Conservation (phyloP, 1,284 basidiomycete species). For the Cutaneotrichosporon dermatis region DNA sequence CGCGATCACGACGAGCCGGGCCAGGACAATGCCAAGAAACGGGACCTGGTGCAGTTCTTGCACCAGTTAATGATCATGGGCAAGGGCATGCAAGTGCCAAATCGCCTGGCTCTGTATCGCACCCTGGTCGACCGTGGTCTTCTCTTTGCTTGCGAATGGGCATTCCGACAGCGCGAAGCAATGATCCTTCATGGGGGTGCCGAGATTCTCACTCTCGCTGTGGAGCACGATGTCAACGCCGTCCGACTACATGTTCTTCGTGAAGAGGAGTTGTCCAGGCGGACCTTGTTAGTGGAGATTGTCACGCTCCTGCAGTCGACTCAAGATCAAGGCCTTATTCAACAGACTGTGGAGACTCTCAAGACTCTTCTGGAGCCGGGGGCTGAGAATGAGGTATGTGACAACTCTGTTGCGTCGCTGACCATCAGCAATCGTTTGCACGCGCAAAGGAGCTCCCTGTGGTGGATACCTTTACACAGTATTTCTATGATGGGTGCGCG, state of each 20-base stretch:
- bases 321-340: slow-evolving; percentile 80
- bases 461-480: slow-evolving; percentile 80
- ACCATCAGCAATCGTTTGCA: slow-evolving; percentile 11
- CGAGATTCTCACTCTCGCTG: slow-evolving; percentile 77
- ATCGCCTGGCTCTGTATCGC: slow-evolving; percentile 85
- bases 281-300: slow-evolving; percentile 68
- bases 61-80: slow-evolving; percentile 94
- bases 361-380: slow-evolving; percentile 71
- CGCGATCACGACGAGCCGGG: slow-evolving; percentile 51
- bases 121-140: slow-evolving; percentile 83
- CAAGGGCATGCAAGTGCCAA: slow-evolving; percentile 88
- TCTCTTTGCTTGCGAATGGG: slow-evolving; percentile 87
- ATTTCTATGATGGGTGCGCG: slow-evolving; percentile 79
- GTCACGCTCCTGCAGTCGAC: slow-evolving; percentile 72
- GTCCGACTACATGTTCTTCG: slow-evolving; percentile 78
- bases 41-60: slow-evolving; percentile 76
- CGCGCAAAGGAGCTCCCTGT: slow-evolving; percentile 31
- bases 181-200: slow-evolving; percentile 73
- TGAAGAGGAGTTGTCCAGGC: slow-evolving; percentile 59
- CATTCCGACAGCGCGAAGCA: slow-evolving; percentile 56
- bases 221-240: slow-evolving; percentile 87
- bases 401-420: background rate
- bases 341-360: slow-evolving; percentile 85
- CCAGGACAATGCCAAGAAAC: slow-evolving; percentile 24
- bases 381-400: slow-evolving; percentile 49